Evolutionary conservation across 108 stramenopile genomes (phyloP).

Genomic region (Stephanodiscus triporus): DNA sequence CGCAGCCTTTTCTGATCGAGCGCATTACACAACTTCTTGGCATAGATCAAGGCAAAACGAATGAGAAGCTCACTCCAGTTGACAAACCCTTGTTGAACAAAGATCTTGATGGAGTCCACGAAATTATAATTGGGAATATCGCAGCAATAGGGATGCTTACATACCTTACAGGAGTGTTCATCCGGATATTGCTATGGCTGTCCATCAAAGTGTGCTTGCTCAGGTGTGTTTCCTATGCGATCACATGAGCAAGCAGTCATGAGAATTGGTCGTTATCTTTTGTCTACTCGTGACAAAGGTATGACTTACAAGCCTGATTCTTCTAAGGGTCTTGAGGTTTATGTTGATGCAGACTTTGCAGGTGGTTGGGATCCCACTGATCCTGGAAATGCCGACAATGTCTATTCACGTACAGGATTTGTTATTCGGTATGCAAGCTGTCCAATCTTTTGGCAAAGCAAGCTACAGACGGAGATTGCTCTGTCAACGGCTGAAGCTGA

Average conservation of each 20-base stretch:
- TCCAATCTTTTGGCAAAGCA: too few species aligned
- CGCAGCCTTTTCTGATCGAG: conserved; percentile 58
- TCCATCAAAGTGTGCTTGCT: conserved; percentile 57
- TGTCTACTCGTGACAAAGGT: conserved; percentile 46
- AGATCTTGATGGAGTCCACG: conserved; percentile 46
- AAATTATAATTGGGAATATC: conserved; percentile 45
- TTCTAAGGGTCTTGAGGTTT: conserved; percentile 39
- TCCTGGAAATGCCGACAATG: conserved; percentile 13
- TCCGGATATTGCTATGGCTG: conserved; percentile 55
- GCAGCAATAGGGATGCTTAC: conserved; percentile 52
- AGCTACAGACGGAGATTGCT: too few species aligned
- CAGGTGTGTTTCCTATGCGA: conserved; percentile 31
- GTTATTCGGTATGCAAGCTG: too few species aligned
- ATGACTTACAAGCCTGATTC: conserved; percentile 36
- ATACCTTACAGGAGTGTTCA: conserved; percentile 49
- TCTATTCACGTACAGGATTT: conserved; percentile 19
- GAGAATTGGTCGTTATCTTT: conserved; percentile 56
- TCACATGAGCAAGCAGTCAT: conserved; percentile 56
- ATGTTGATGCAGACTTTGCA: conserved; percentile 55
- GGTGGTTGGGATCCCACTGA: conserved; percentile 46
- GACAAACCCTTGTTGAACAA: conserved; percentile 32
- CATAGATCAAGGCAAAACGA: not conserved
- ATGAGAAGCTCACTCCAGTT: conserved; percentile 15
- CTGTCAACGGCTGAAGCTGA: too few species aligned
- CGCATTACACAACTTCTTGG: conserved; percentile 6